Conservation (phyloP, 805 yeast genomes). For the Ogataea saltuana region DNA sequence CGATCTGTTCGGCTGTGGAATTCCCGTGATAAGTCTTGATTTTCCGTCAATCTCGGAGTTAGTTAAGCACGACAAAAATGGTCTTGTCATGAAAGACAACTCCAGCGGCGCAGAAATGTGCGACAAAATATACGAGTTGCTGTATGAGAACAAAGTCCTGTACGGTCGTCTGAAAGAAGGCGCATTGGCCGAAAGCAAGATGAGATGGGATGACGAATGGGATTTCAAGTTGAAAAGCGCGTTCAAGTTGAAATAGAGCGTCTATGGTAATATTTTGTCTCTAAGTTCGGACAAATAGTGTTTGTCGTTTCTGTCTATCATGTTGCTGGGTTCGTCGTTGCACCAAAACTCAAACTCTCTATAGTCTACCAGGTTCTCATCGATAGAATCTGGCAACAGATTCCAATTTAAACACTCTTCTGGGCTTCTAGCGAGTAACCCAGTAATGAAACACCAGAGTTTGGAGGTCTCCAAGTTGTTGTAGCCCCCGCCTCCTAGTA, state of each 20-base stretch:
- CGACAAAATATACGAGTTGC: conserved; percentile 35
- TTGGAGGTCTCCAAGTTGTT: conserved; percentile 61
- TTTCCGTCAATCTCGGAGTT: conserved; percentile 81
- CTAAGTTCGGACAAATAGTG: conserved; percentile 32
- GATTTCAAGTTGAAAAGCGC: conserved; percentile 41
- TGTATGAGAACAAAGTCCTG: conserved; percentile 28
- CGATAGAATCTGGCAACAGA: conserved; percentile 53
- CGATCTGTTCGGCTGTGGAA: conserved; percentile 94
- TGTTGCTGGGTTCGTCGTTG: conserved; percentile 33
- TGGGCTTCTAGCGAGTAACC: conserved; percentile 24
- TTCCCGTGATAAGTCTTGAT: conserved; percentile 80
- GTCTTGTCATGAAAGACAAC: conserved; percentile 50
- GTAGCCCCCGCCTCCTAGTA: conserved; percentile 82
- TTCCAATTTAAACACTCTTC: conserved; percentile 18
- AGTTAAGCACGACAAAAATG: conserved; percentile 69
- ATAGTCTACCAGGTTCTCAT: conserved; percentile 28
- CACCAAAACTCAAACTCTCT: conserved; percentile 27
- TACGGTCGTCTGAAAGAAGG: conserved; percentile 55
- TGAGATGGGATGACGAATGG: conserved; percentile 84
- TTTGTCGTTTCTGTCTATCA: conserved; percentile 34
- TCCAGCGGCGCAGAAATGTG: conserved; percentile 45
- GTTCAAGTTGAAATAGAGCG: conserved; percentile 22
- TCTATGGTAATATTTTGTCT: background rate
- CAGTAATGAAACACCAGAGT: conserved; percentile 53
- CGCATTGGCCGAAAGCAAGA: conserved; percentile 67